phyloP scores from a whole-genome alignment of 768 basidiomycete genomes.

The Lactarius sanguifluus region DNA sequence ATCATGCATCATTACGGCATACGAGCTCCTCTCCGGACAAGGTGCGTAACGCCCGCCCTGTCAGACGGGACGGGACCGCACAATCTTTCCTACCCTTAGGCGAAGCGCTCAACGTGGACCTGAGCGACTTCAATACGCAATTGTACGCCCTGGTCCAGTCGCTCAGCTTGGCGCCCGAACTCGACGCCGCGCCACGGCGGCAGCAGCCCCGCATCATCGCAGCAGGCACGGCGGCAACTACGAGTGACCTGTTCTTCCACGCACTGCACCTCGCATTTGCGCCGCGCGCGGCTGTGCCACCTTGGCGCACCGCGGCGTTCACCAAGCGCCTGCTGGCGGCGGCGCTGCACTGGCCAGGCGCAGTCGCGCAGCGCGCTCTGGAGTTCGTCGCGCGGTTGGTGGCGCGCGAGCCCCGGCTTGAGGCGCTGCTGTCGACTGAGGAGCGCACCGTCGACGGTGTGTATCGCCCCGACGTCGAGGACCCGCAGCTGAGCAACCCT shows the following conservation, averaged over 20 bases:
- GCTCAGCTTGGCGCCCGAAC: slow-evolving; percentile 61
- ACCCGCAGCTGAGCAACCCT: slow-evolving; percentile 79
- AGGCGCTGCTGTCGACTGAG: slow-evolving; percentile 81
- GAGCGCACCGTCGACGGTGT: slow-evolving; percentile 83
- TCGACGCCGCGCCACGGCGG: slow-evolving; percentile 54
- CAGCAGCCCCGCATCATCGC: too few species aligned
- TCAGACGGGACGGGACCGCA: slow-evolving; percentile 9
- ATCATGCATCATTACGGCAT: slow-evolving; percentile 92
- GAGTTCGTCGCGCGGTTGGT: slow-evolving; percentile 73
- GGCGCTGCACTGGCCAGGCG: slow-evolving; percentile 78
- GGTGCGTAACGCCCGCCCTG: slow-evolving; percentile 46
- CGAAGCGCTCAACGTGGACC: slow-evolving; percentile 96
- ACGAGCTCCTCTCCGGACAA: slow-evolving; percentile 95
- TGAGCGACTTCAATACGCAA: slow-evolving; percentile 80
- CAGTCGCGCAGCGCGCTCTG: slow-evolving; percentile 61
- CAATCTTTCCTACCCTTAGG: slow-evolving; percentile 46
- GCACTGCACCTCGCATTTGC: slow-evolving; percentile 82
- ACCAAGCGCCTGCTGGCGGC: slow-evolving; percentile 86
- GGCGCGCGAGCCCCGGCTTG: slow-evolving; percentile 75
- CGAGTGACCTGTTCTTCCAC: slow-evolving; percentile 79
- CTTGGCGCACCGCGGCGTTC: slow-evolving; percentile 86
- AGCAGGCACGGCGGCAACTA: slow-evolving; percentile 31
- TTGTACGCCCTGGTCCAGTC: slow-evolving; percentile 83
- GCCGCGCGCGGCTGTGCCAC: slow-evolving; percentile 61
- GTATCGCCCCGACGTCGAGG: slow-evolving; percentile 83